Conservation (phyloP, 352 stramenopile genomes). For the Pythium rishiriense region DNA sequence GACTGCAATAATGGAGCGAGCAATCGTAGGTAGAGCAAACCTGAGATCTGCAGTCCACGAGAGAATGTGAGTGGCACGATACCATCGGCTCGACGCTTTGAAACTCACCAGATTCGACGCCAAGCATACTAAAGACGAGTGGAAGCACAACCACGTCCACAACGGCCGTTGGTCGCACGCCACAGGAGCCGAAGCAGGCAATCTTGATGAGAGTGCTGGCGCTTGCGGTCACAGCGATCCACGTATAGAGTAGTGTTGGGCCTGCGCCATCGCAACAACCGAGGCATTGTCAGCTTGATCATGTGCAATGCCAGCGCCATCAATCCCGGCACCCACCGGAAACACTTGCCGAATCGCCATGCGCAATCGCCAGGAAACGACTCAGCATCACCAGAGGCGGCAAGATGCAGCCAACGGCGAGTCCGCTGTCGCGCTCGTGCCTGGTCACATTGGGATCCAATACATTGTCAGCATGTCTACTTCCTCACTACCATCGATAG, state of each 20-base stretch:
- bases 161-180: conserved; percentile 34
- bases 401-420: conserved; percentile 61
- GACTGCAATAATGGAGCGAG: conserved; percentile 33
- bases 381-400: conserved; percentile 60
- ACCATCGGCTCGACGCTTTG: neutral
- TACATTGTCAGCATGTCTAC: too few species aligned
- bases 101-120: conserved; percentile 31
- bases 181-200: conserved; percentile 37
- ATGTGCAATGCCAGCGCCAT: neutral
- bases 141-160: conserved; percentile 48
- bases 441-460: too few species aligned
- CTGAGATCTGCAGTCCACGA: conserved; percentile 22
- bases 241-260: conserved; percentile 58
- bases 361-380: conserved; percentile 44
- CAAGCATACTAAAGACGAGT: conserved; percentile 1
- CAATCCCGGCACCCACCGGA: neutral
- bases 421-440: conserved; percentile 52
- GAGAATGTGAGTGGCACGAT: neutral
- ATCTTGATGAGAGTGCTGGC: conserved; percentile 50
- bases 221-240: conserved; percentile 51
- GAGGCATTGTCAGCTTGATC: neutral
- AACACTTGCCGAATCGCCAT: conserved; percentile 4
- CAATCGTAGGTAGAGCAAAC: conserved; percentile 40
- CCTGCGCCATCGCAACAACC: conserved; percentile 16
- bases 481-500: too few species aligned